Percentiles rank a stretch among this genome's conserved stretches.
Evolutionary conservation across 78 protist species (phyloP).

Genomic region (Guillardia theta): DNA sequence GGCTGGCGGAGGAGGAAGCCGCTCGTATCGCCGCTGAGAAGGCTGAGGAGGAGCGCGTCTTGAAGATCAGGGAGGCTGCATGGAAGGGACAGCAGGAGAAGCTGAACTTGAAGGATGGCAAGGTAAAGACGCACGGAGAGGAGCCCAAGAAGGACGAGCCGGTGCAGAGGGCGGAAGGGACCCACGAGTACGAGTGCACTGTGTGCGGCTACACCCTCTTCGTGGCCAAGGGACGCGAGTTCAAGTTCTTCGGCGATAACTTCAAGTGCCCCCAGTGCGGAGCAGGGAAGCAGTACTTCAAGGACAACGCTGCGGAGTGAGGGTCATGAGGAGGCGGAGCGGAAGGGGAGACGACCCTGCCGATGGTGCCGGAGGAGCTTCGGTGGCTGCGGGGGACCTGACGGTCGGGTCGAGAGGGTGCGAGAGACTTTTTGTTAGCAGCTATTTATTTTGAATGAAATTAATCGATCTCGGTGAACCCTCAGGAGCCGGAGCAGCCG

Average conservation of each 20-base stretch:
- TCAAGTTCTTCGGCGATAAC: conserved; percentile 40
- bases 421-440: too few species aligned
- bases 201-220: conserved; percentile 44
- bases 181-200: conserved; percentile 13
- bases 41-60: conserved; percentile 4
- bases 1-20: neutral
- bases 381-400: too few species aligned
- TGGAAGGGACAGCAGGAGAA: neutral
- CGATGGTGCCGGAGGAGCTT: too few species aligned
- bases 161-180: neutral
- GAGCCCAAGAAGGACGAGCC: neutral
- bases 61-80: neutral
- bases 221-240: conserved; percentile 37
- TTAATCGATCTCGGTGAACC: too few species aligned
- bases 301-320: neutral
- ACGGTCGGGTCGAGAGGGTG: too few species aligned
- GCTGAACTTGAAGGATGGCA: neutral
- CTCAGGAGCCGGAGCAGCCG: too few species aligned
- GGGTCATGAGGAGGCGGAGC: too few species aligned
- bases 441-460: too few species aligned
- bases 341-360: too few species aligned
- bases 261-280: conserved; percentile 46
- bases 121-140: neutral
- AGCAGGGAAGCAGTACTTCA: neutral
- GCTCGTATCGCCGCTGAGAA: neutral